Evolutionary conservation across 495 filamentous ascomycete species (phyloP), one percentile per base, ranked within the genome.

Genomic region (Achaetomiella virescens): DNA sequence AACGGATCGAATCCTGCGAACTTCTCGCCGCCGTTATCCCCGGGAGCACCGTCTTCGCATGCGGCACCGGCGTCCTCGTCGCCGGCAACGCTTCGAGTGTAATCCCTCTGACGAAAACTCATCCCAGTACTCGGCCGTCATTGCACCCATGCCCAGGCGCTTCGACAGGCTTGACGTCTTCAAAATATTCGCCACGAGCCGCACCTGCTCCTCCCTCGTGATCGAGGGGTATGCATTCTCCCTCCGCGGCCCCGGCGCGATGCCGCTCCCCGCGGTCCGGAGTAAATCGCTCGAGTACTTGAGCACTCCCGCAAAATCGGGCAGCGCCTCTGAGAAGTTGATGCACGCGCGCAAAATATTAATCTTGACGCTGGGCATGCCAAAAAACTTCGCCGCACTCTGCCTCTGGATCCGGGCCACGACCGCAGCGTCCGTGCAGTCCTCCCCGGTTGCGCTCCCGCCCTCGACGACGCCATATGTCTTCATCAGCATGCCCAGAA

Each of bases 101-200:
- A 31, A 98, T 77, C 58, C 85, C 90, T 31, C 93, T 83, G 38
- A 98, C 77, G 0, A 98, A 64, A 98, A 97, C 45, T 92, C 87
- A 68, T 98, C 93, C 93, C 93, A 98, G 64, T 95, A 98, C 50
- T 92, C 87, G 17, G 88, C 89, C 52, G 86, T 79, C 43, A 92
- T 66, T 53, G 83, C 66, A 5, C 76, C 68, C 2, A 89, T 68
- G 1, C 91, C 90, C 35, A 96, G 72, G 55, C 85, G 86, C 61
- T 80, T 81, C 0, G 87, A 84, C 18, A 90, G 81, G 33, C 78
- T 82, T 17, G 91, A 78, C 10, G 91, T 97, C 55, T 92, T 85
- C 22, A 84, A 81, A 52, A 97, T 91, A 54, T 90, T 96, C 33
- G 85, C 86, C 20, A 83, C 75, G 21, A 97, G 75, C 37, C 86